Base-by-base conservation (phyloP, 2,329 filamentous ascomycete species). In the Pseudogymnoascus verrucosus region DNA sequence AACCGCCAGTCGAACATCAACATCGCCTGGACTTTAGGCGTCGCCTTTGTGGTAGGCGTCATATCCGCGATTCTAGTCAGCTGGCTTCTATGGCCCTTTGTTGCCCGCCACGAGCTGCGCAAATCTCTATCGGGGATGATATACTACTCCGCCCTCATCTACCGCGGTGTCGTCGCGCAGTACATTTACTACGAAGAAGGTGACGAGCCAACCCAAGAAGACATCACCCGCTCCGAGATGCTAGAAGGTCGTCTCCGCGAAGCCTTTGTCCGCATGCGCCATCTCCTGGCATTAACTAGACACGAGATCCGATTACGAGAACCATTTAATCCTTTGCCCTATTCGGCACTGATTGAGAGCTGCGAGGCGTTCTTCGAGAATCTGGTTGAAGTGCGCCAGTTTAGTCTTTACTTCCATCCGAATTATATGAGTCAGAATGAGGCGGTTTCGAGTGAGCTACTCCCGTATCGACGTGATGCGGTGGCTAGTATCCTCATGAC, bases 61-160 rank as follows among this genome's bases (percentile, higher is more conserved):
- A 75, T 82, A 1, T 76, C 79, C 1, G 82, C 83, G 0, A 76
- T 85, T 10, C 65, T 83, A 0, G 78, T 85, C 12, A 86, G 85
- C 67, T 86, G 82, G 83, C 68, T 83, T 11, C 73, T 86, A 3
- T 86, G 84, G 84, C 84, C 84, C 2, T 86, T 86, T 66, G 78
- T 86, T 4, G 83, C 84, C 10, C 77, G 84, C 11, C 83, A 85
- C 67, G 83, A 85, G 69, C 76, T 86, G 12, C 75, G 83, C 21
- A 81, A 80, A 64, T 82, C 81, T 0, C 70, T 84, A 1, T 82
- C 82, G 0, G 76, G 78, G 1, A 85, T 84, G 81, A 75, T 86
- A 67, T 81, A 84, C 60, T 84, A 84, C 68, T 78, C 80, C 64
- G 83, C 81, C 64, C 79, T 85, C 64, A 77, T 85, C 6, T 86